Conservation (phyloP, 2,329 filamentous ascomycete genomes). For the Colletotrichum sp. region DNA sequence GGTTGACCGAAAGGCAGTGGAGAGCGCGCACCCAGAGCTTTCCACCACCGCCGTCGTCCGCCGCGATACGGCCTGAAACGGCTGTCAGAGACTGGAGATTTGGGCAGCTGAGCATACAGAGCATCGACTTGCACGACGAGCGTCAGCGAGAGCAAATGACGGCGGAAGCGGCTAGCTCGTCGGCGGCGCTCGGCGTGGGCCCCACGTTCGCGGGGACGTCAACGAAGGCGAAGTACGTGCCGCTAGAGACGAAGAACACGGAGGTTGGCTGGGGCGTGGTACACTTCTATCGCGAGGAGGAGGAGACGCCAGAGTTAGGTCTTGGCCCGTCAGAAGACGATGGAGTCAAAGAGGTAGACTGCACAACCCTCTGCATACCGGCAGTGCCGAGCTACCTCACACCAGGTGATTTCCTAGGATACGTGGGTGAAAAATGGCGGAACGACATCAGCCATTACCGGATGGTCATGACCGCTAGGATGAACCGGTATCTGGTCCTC, state of each 20-base stretch:
- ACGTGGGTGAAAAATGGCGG: slow-evolving; percentile 86
- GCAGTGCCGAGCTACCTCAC: slow-evolving; percentile 95
- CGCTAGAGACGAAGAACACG: slow-evolving; percentile 73
- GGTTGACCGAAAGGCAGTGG: slow-evolving; percentile 45
- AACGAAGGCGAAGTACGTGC: slow-evolving; percentile 82
- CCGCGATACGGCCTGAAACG: slow-evolving; percentile 51
- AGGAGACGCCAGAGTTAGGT: slow-evolving; percentile 69
- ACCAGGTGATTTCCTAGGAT: slow-evolving; percentile 88
- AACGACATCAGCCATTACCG: slow-evolving; percentile 90
- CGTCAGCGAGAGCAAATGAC: slow-evolving; percentile 34
- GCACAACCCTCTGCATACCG: slow-evolving; percentile 89
- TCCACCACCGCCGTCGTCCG: slow-evolving; percentile 46
- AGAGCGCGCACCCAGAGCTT: slow-evolving; percentile 43
- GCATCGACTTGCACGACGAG: slow-evolving; percentile 70
- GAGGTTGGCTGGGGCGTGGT: slow-evolving; percentile 92
- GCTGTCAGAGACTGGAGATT: slow-evolving; percentile 79
- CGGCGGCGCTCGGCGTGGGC: slow-evolving; percentile 57
- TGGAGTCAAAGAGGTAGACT: slow-evolving; percentile 61
- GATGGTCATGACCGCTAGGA: slow-evolving; percentile 87
- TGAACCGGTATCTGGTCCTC: slow-evolving; percentile 93
- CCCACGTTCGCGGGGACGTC: slow-evolving; percentile 70
- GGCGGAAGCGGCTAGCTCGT: slow-evolving; percentile 44
- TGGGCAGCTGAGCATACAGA: slow-evolving; percentile 77
- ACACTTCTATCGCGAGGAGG: slow-evolving; percentile 87
- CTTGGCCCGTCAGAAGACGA: slow-evolving; percentile 30